These are phyloP conservation scores for Brassica nigra DNA, from an alignment of 345 rosid genomes.

Conservation along the genomic window DNA sequence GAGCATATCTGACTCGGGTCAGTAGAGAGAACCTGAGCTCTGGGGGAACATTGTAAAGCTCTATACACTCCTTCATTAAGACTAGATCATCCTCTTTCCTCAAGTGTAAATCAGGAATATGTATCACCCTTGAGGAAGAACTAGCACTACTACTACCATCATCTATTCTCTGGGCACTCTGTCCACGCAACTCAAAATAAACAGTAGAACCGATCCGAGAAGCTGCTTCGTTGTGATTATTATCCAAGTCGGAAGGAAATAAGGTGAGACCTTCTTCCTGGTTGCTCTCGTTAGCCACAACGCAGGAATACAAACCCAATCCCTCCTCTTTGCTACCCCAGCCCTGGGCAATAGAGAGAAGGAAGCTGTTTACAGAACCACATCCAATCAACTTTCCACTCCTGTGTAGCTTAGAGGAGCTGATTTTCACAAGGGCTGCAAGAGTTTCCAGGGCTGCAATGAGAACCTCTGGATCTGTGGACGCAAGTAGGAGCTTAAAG, in stretches of 20 bases:
- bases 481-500: slow-evolving; percentile 86
- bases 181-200: slow-evolving; percentile 85
- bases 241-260: slow-evolving; percentile 75
- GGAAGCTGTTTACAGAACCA: slow-evolving; percentile 78
- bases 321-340: slow-evolving; percentile 99
- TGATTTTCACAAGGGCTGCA: slow-evolving; percentile 83
- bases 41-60: slow-evolving; percentile 68
- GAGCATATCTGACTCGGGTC: slow-evolving; percentile 91
- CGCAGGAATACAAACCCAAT: slow-evolving; percentile 84
- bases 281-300: slow-evolving; percentile 81
- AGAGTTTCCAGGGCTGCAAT: slow-evolving; percentile 88
- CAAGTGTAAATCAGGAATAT: slow-evolving; percentile 78
- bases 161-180: slow-evolving; percentile 44
- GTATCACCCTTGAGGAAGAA: slow-evolving; percentile 55
- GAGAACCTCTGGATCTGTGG: slow-evolving; percentile 94
- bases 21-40: slow-evolving; percentile 85
- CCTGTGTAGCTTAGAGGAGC: slow-evolving; percentile 86
- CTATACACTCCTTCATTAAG: slow-evolving; percentile 79
- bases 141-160: slow-evolving; percentile 40
- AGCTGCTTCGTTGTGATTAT: slow-evolving; percentile 63
- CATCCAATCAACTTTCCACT: slow-evolving; percentile 85
- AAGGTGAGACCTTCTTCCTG: slow-evolving; percentile 81
- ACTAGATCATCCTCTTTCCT: slow-evolving; percentile 81
- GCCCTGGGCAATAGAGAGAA: slow-evolving; percentile 90
- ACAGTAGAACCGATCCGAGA: slow-evolving; percentile 77